Conservation (phyloP, 805 yeast species). For the Candida argentea region DNA sequence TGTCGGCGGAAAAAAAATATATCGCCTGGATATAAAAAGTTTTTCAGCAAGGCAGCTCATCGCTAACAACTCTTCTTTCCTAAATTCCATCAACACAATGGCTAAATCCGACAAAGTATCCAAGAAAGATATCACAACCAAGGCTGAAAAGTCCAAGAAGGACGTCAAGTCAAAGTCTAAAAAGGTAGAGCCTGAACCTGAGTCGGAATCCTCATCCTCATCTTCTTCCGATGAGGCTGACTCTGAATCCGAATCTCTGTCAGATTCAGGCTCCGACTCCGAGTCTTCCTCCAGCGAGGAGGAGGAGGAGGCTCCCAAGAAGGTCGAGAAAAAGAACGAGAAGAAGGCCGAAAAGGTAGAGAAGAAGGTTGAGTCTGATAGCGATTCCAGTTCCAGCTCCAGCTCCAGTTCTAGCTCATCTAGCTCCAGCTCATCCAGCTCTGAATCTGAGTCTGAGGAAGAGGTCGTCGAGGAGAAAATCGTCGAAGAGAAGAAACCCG, state of each 20-base stretch:
- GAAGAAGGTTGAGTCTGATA: constrained; percentile 12
- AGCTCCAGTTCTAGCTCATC: constrained; percentile 11
- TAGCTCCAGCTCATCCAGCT: constrained; percentile 13
- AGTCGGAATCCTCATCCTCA: constrained; percentile 9
- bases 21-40: background rate
- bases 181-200: constrained; percentile 13
- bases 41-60: background rate
- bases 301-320: constrained; percentile 6
- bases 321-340: constrained; percentile 7
- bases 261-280: constrained; percentile 19
- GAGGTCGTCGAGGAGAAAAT: constrained; percentile 11
- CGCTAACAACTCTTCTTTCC: background rate
- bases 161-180: constrained; percentile 11
- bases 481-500: constrained; percentile 7
- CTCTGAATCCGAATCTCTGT: constrained; percentile 10
- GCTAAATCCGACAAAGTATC: constrained; percentile 26
- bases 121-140: constrained; percentile 14
- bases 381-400: constrained; percentile 21
- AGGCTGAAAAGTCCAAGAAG: constrained; percentile 16
- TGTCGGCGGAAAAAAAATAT: background rate
- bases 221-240: constrained; percentile 10
- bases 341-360: constrained; percentile 7
- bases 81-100: constrained; percentile 15
- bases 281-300: constrained; percentile 9
- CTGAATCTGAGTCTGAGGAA: constrained; percentile 7